Percentiles rank a stretch among this genome's conserved stretches.
Evolutionary conservation across 2,329 filamentous ascomycete genomes (phyloP).

Genomic region (Alternaria tenuissima): DNA sequence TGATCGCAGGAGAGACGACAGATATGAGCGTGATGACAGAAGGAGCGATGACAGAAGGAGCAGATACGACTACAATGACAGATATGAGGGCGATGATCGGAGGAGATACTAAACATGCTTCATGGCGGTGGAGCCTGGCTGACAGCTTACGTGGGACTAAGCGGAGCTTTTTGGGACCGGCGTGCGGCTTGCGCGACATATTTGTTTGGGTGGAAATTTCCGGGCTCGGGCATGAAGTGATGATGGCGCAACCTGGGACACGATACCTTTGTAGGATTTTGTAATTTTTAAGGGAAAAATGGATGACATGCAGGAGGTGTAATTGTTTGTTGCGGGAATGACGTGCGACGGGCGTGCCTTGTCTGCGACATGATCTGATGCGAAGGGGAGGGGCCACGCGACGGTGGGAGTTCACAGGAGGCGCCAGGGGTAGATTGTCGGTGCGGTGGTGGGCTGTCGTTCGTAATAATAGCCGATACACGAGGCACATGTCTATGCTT

Average conservation of each 20-base stretch:
- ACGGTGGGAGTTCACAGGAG: slow-evolving; percentile 15
- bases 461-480: slow-evolving; percentile 8
- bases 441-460: slow-evolving; percentile 9
- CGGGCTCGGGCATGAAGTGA: not conserved
- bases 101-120: not conserved
- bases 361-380: slow-evolving; percentile 24
- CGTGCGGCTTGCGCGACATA: not conserved
- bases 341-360: slow-evolving; percentile 16
- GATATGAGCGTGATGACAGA: slow-evolving; percentile 10
- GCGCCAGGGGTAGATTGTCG: slow-evolving; percentile 6
- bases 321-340: slow-evolving; percentile 15
- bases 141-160: slow-evolving; percentile 1
- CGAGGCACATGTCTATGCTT: slow-evolving; percentile 6
- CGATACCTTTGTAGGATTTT: not conserved
- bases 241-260: not conserved
- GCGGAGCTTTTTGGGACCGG: not conserved
- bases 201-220: not conserved
- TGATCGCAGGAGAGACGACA: slow-evolving; percentile 3
- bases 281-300: not conserved
- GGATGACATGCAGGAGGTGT: slow-evolving; percentile 2
- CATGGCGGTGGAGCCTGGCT: not conserved
- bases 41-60: slow-evolving; percentile 4
- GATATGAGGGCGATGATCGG: slow-evolving; percentile 10
- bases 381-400: slow-evolving; percentile 15
- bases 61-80: slow-evolving; percentile 8